Evolutionary conservation across 1,284 basidiomycete species (phyloP).

Genomic region (Butyriboletus appendiculatus): DNA sequence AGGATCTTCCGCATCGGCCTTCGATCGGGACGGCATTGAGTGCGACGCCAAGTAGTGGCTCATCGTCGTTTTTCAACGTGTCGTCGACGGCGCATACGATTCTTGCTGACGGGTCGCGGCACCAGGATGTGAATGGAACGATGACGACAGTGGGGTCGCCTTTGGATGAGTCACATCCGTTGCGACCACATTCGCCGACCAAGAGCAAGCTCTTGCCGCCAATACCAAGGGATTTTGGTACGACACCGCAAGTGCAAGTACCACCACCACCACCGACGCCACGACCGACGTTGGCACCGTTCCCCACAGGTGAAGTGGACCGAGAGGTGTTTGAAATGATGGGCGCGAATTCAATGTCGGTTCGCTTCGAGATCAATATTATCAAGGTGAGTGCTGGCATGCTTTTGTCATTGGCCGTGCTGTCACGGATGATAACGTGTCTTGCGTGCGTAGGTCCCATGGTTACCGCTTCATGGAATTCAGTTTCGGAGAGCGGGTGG

Average conservation of each 20-base stretch:
- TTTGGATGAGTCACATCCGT: slow-evolving; percentile 35
- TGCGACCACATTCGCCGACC: slow-evolving; percentile 41
- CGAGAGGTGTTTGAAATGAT: slow-evolving; percentile 72
- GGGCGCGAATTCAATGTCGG: slow-evolving; percentile 75
- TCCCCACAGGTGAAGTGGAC: slow-evolving; percentile 65
- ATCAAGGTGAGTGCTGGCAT: slow-evolving; percentile 71
- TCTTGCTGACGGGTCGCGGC: slow-evolving; percentile 37
- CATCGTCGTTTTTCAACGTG: slow-evolving; percentile 80
- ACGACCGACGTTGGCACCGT: slow-evolving; percentile 38
- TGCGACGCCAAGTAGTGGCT: slow-evolving; percentile 68
- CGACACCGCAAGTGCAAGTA: slow-evolving; percentile 13
- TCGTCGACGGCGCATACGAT: slow-evolving; percentile 54
- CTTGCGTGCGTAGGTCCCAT: slow-evolving; percentile 69
- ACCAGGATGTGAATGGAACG: slow-evolving; percentile 28
- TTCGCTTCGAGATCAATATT: slow-evolving; percentile 93
- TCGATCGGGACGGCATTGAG: slow-evolving; percentile 56
- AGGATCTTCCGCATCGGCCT: slow-evolving; percentile 49
- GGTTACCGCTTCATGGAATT: slow-evolving; percentile 91
- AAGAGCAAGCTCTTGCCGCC: slow-evolving; percentile 69
- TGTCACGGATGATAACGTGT: background rate
- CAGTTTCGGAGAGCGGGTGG: slow-evolving; percentile 93
- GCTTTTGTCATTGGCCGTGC: background rate
- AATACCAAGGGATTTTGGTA: slow-evolving; percentile 66
- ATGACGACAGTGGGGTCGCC: slow-evolving; percentile 33
- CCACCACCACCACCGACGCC: slow-evolving; percentile 26